Conservation (phyloP, 208 protist genomes). For the Angomonas desouzai region DNA sequence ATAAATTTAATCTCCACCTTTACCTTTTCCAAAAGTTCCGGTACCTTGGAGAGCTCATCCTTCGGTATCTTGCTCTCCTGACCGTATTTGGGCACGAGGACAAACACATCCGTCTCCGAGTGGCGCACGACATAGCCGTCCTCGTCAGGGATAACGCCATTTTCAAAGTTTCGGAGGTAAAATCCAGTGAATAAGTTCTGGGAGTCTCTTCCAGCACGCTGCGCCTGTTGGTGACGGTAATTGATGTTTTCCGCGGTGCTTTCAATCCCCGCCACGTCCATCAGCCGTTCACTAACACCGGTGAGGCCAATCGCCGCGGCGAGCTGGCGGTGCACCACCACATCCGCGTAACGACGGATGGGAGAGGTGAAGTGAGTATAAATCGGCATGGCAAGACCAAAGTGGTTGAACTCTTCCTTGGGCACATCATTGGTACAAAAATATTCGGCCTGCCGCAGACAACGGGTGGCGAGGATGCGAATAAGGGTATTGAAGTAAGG, state of each 20-base stretch:
- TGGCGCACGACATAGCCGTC: constrained; percentile 81
- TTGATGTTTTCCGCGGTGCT: constrained; percentile 84
- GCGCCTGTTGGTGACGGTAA: constrained; percentile 89
- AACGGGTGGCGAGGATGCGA: constrained; percentile 88
- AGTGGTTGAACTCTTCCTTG: constrained; percentile 89
- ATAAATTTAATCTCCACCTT: constrained; percentile 69
- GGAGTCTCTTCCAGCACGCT: constrained; percentile 87
- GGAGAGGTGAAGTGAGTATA: constrained; percentile 97
- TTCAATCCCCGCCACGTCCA: constrained; percentile 71
- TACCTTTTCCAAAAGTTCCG: constrained; percentile 76
- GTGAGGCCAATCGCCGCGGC: constrained; percentile 76
- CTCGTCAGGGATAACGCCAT: constrained; percentile 69
- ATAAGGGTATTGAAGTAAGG: constrained; percentile 91
- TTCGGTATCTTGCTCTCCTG: constrained; percentile 82
- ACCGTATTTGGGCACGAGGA: constrained; percentile 87
- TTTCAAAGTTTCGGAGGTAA: constrained; percentile 80
- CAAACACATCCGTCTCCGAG: constrained; percentile 81
- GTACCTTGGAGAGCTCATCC: constrained; percentile 59
- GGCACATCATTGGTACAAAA: constrained; percentile 83
- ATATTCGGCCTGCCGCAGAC: constrained; percentile 92
- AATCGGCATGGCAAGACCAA: constrained; percentile 91
- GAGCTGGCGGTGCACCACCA: constrained; percentile 92
- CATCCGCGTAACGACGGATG: constrained; percentile 94
- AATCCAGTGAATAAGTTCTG: constrained; percentile 91
- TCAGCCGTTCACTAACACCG: constrained; percentile 45